Evolutionary conservation across 768 basidiomycete species (phyloP).

Genomic region (Phaeotremella skinneri): DNA sequence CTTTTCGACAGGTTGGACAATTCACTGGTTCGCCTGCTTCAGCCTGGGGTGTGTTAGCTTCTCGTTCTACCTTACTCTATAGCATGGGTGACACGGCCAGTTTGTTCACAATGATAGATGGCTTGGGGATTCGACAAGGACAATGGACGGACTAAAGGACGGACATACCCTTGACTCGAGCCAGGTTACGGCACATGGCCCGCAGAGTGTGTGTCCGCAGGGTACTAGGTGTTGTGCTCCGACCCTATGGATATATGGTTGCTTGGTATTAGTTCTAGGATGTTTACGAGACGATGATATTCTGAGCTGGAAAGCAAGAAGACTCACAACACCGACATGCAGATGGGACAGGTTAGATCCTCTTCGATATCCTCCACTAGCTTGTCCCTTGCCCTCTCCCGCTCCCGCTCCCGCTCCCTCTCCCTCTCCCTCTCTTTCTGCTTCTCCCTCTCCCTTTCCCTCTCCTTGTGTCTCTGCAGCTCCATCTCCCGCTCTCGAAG

Average conservation of each 20-base stretch:
- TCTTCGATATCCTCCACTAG: not conserved
- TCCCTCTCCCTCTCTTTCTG: not conserved
- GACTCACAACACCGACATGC: conserved; percentile 1
- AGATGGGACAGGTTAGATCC: conserved; percentile 1
- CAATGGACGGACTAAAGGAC: too few relatives aligned
- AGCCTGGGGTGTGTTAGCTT: not conserved
- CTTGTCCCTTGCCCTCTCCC: not conserved
- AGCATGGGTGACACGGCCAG: not conserved
- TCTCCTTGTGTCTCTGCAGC: too few relatives aligned
- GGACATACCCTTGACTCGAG: not conserved
- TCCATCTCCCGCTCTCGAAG: too few relatives aligned
- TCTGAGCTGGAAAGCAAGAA: not conserved
- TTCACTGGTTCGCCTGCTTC: conserved; percentile 1
- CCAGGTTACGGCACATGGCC: not conserved
- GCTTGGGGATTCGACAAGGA: too few relatives aligned
- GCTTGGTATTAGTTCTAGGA: not conserved
- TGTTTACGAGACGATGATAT: too few relatives aligned
- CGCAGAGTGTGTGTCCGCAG: conserved; percentile 1
- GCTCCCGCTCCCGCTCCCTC: not conserved
- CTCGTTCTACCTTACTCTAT: not conserved
- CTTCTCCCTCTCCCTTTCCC: not conserved
- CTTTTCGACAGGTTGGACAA: conserved; percentile 1
- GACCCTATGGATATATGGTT: not conserved
- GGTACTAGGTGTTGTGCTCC: not conserved
- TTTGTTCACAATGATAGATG: too few relatives aligned